A percentile compares a stretch with the other conserved stretches of the same genome.
Conservation (phyloP, 2,329 filamentous ascomycete species). For the Penicillium crustosum region DNA sequence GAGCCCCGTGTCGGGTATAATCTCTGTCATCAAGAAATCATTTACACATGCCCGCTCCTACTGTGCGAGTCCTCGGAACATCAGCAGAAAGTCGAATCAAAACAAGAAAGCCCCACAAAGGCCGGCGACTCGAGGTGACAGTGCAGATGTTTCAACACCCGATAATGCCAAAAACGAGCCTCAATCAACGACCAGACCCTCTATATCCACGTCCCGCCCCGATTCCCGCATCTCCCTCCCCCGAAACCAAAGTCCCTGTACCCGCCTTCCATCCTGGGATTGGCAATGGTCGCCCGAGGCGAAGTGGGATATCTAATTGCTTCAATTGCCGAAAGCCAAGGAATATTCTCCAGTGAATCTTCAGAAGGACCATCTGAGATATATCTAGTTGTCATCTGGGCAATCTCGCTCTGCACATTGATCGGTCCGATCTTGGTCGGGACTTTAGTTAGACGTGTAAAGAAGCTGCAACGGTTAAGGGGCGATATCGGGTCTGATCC, state of each 20-base stretch:
- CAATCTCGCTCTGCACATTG: constrained; percentile 58
- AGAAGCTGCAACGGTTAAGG: constrained; percentile 37
- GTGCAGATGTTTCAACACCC: too few relatives aligned
- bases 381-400: constrained; percentile 57
- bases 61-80: neutral
- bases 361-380: constrained; percentile 42
- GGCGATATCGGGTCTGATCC: constrained; percentile 35
- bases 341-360: constrained; percentile 42
- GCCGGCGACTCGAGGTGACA: neutral
- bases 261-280: constrained; percentile 64
- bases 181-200: neutral
- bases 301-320: constrained; percentile 79
- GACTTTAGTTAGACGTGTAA: constrained; percentile 49
- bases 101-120: neutral
- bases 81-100: neutral
- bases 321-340: constrained; percentile 60
- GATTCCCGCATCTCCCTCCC: constrained; percentile 15
- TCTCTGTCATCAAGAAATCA: constrained; percentile 1
- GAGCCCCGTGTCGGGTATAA: constrained; percentile 9
- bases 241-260: constrained; percentile 63
- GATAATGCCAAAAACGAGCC: neutral
- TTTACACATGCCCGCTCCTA: constrained; percentile 9
- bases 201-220: neutral
- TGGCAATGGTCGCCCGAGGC: constrained; percentile 73
- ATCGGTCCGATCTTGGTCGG: constrained; percentile 56